Base-by-base conservation (phyloP, 2,329 filamentous ascomycete species). In the Stemphylium vesicarium region DNA sequence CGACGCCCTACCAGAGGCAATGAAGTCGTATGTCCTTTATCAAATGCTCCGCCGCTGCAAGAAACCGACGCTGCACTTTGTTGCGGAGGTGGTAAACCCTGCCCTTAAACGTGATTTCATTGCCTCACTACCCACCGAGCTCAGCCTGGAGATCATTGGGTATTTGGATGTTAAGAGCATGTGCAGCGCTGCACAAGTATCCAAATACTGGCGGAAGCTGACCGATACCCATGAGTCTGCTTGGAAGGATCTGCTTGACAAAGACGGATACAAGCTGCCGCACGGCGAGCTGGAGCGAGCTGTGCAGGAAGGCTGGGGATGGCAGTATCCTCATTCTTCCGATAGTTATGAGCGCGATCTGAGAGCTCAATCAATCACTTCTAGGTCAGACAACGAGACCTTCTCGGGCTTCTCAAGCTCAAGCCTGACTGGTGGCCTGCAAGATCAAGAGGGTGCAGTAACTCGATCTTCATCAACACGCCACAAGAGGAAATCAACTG, bases 21-120 rank as follows among this genome's bases (percentile, higher is more conserved):
- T 99, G 84, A 95, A 99, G 77, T 90, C 90, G 0, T 96, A 96
- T 71, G 88, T 99, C 78, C 96, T 99, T 87, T 98, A 96, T 72
- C 94, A 99, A 72, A 86, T 99, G 50, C 83, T 99, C 22, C 88
- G 91, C 52, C 85, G 95, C 41, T 98, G 93, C 70, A 86, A 92
- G 5, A 90, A 96, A 63, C 89, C 92, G 37, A 96, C 93, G 0
- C 81, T 99, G 4, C 92, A 95, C 69, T 88, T 96, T 50, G 88
- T 99, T 50, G 92, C 94, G 32, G 88, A 92, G 63, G 88, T 92
- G 12, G 93, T 99, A 62, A 97, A 96, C 69, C 95, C 95, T 7
- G 92, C 94, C 0, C 78, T 99, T 52, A 97, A 96, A 75, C 96
- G 92, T 71, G 95, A 99, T 73, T 97, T 98, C 59, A 80, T 99